These are phyloP conservation scores for Zygoascus sp. DNA, from an alignment of 1,139 yeast species.

Conservation along the genomic window DNA sequence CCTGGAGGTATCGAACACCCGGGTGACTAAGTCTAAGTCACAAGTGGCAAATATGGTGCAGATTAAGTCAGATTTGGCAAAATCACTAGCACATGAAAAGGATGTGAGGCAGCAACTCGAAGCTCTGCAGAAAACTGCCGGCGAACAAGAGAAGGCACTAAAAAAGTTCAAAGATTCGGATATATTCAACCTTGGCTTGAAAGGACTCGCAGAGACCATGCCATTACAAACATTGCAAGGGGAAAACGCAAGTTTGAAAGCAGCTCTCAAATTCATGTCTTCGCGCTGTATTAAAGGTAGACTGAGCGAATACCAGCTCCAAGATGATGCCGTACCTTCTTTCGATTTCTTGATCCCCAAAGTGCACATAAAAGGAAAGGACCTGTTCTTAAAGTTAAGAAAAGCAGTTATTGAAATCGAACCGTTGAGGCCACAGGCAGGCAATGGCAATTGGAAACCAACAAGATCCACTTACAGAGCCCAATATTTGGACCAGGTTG, in stretches of 20 bases:
- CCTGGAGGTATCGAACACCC: slow-evolving; percentile 41
- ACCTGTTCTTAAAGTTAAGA: background rate
- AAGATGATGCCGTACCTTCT: background rate
- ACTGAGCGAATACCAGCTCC: background rate
- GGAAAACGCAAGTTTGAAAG: slow-evolving; percentile 20
- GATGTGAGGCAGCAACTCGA: slow-evolving; percentile 23
- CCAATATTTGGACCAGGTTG: slow-evolving; percentile 1
- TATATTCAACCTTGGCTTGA: slow-evolving; percentile 16
- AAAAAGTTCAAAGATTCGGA: slow-evolving; percentile 19
- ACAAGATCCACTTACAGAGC: background rate
- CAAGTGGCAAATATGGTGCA: slow-evolving; percentile 34
- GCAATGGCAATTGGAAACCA: background rate
- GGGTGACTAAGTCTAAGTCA: slow-evolving; percentile 38
- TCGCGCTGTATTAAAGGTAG: background rate
- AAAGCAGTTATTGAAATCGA: background rate
- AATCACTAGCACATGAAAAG: slow-evolving; percentile 29
- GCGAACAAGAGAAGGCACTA: slow-evolving; percentile 35
- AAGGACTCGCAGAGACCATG: slow-evolving; percentile 16
- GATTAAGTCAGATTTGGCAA: slow-evolving; percentile 29
- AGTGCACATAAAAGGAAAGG: background rate
- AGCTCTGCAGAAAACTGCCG: slow-evolving; percentile 24
- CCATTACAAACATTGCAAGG: slow-evolving; percentile 19
- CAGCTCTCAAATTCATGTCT: slow-evolving; percentile 11
- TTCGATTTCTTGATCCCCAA: background rate
- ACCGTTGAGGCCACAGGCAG: background rate